Base-by-base conservation (phyloP, 345 rosid genomes). In the Populus pruinosa region DNA sequence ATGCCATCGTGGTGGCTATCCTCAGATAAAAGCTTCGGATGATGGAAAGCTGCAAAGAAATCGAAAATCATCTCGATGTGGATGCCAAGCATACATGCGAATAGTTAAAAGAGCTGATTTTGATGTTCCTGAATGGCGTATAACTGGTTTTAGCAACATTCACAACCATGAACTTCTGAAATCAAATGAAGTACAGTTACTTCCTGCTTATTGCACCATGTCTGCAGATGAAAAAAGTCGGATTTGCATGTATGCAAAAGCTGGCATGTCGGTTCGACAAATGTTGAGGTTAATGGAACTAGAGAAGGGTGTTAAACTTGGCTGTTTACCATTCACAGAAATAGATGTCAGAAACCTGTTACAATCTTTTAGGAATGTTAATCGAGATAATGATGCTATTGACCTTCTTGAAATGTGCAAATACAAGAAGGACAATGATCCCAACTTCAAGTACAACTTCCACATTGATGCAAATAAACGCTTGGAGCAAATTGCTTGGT, bases 241-340 rank as follows among this genome's bases (percentile, higher is more conserved):
- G 56, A 87, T 90, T 74, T 88, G 93, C 83, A 84, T 90, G 91
- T 90, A 81, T 84, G 87, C 87, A 41, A 90, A 84, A 85, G 93
- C 93, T 73, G 93, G 93, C 68, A 90, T 90, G 91, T 90, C 93
- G 12, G 93, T 88, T 27, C 78, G 93, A 47, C 93, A 90, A 78
- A 90, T 87, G 91, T 84, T 90, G 53, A 82, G 93, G 73, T 69
- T 90, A 55, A 84, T 90, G 93, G 93, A 90, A 84, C 87, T 90
- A 10, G 91, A 90, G 80, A 90, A 90, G 81, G 91, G 93, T 79
- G 84, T 90, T n/a, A 89, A 88, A 85, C 75, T 89, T 35, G 93
- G 93, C 33, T 89, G 87, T 83, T 80, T 89, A 44, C 91, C 89
- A 2, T 89, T 88, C 82, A 85, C 91, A 29, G 91, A 89, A 83